Conservation (phyloP, 208 protist genomes). For the Novymonas esmeraldas region DNA sequence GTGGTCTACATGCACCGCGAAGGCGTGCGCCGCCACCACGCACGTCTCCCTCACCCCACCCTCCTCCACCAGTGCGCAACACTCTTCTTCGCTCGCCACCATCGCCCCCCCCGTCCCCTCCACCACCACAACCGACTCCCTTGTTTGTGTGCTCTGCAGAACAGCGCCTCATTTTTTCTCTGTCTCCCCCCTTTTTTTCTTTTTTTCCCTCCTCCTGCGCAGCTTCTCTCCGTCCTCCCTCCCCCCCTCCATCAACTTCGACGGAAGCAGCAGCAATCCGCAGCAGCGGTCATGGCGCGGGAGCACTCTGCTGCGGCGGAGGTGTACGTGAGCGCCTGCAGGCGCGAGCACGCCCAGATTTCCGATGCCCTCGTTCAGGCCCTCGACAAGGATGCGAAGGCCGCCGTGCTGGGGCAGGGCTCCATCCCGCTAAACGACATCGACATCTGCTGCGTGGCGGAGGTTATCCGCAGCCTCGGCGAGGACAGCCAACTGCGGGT, state of each 20-base stretch:
- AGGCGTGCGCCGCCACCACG: too few relatives aligned
- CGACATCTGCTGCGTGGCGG: conserved; percentile 78
- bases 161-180: neutral
- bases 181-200: neutral
- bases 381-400: conserved; percentile 63
- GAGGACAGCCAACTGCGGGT: conserved; percentile 53
- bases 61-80: too few relatives aligned
- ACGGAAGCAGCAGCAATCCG: neutral
- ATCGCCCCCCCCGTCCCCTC: too few relatives aligned
- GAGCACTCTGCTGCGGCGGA: conserved; percentile 32
- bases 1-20: too few relatives aligned
- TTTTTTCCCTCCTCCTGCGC: neutral
- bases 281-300: conserved; percentile 5
- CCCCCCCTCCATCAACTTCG: neutral
- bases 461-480: conserved; percentile 50
- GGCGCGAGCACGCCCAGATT: conserved; percentile 64
- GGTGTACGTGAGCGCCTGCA: conserved; percentile 76
- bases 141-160: neutral
- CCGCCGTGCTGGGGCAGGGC: conserved; percentile 50
- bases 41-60: too few relatives aligned
- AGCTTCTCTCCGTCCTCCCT: neutral
- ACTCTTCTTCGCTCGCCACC: too few relatives aligned
- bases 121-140: neutral
- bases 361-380: conserved; percentile 69
- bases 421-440: conserved; percentile 67